These are phyloP conservation scores for Suillus subaureus DNA, from an alignment of 768 basidiomycete species.

Conservation along the genomic window DNA sequence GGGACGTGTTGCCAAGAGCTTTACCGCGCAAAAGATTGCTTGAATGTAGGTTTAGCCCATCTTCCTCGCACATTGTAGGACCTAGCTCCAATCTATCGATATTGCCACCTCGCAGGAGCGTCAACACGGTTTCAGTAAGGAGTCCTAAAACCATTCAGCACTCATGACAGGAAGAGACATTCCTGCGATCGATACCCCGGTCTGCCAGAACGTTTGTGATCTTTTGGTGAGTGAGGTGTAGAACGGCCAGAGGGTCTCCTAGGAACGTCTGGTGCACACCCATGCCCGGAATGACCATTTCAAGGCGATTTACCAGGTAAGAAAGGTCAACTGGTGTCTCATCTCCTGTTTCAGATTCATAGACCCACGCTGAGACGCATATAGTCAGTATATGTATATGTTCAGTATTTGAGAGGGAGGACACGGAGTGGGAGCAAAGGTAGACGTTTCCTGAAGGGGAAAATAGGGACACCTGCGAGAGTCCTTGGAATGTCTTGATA, in stretches of 20 bases:
- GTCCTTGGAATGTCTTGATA: background rate
- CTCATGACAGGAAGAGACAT: constrained; percentile 30
- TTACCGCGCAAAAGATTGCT: constrained; percentile 47
- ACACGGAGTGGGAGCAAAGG: background rate
- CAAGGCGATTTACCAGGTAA: constrained; percentile 41
- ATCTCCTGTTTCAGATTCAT: constrained; percentile 43
- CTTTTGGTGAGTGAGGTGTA: constrained; percentile 36
- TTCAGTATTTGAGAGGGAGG: background rate
- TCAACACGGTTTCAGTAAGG: constrained; percentile 47
- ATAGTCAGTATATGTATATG: constrained; percentile 11
- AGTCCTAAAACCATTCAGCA: constrained; percentile 38
- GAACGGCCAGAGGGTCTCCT: constrained; percentile 2
- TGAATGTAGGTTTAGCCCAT: constrained; percentile 51
- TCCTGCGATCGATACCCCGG: constrained; percentile 33
- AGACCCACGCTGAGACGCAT: constrained; percentile 39
- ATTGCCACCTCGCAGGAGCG: constrained; percentile 48
- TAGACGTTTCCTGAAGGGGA: background rate
- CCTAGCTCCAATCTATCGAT: constrained; percentile 47
- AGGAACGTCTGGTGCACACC: constrained; percentile 10
- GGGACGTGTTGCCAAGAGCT: constrained; percentile 4
- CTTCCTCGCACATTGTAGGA: constrained; percentile 47
- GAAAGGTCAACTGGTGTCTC: constrained; percentile 43
- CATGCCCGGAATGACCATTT: constrained; percentile 31
- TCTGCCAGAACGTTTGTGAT: constrained; percentile 38
- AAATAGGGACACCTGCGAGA: background rate